Evolutionary conservation across 129 eudicot species (phyloP), one percentile per base, ranked within the genome.

Genomic region (Ambrosia trifida): DNA sequence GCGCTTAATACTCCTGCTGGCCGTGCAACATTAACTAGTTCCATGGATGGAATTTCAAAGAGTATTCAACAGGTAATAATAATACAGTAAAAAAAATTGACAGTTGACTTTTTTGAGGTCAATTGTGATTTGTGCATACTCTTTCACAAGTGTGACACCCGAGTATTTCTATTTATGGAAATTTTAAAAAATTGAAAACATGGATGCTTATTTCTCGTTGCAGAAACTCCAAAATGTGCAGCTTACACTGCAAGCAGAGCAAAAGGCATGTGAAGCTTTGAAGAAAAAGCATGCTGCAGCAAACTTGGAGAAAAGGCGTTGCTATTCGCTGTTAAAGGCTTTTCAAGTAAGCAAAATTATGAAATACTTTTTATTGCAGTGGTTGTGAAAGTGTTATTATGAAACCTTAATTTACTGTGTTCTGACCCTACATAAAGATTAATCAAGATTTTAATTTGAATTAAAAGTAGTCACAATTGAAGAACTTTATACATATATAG

Each of bases 171-270:
- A 49, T 45, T 60, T 30, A 58, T 24, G 30, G 44, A 0, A 3
- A 9, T 49, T 59, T 47, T 62, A 17, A 47, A 20, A 16, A 40
- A 8, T 5, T 28, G 31, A 52, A 43, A 4, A 13, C 76, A 7
- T 36, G 31, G 64, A 13, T 28, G 28, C 45, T 69, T 58, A 13
- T 56, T 65, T 77, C 36, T 20, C 31, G 61, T 43, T 69, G 50
- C 80, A 89, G 96, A 89, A 86, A 76, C 87, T 76, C 12, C 85
- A 77, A 70, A 85, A 85, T 69, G 83, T 78, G 78, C 80, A 72
- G 72, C 51, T 57, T 66, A 52, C 85, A 0, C 71, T 64, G 68
- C 77, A 85, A 77, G 68, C 84, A 52, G 96, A 85, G 72, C 81
- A 85, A 73, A 74, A 76, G 61, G 74, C 70, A 5, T 80, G 86